Evolutionary conservation across 192 early-diverging fungal genomes (phyloP), one percentile per base, ranked within the genome.

Genomic region (Chytriomyces sp.): DNA sequence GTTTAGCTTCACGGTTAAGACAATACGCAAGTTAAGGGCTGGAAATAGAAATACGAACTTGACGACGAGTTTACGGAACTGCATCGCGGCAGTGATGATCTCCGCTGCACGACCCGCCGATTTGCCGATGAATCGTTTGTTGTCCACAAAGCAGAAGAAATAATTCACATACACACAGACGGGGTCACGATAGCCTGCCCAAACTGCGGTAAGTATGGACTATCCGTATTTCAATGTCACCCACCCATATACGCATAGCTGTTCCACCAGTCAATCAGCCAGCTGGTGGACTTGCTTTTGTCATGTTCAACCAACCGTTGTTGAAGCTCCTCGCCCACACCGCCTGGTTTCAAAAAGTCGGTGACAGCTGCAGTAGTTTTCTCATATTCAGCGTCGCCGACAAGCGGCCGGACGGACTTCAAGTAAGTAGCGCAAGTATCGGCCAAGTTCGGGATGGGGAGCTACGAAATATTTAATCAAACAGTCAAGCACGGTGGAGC

Each of bases 261-360:
- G 77, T 93, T 93, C 91, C 97, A 99, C 97, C 97, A 99, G 74
- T 98, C 94, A 80, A 93, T 94, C 65, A 96, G 59, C 85, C 95
- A 99, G 83, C 93, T 94, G 39, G 89, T 87, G 40, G 88, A 84
- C 39, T 85, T 87, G 33, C 91, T 86, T 75, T 88, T 83, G 30
- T 87, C 91, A 36, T 90, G 88, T 80, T 89, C 87, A 52, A 92
- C 70, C 37, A 98, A 80, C 65, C 94, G 88, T 72, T 88, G 77
- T 82, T 98, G 94, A 34, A 98, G 86, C 80, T 88, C 83, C 66
- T 90, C 81, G 44, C 94, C 94, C 32, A 86, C 64, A 53, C 92
- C 91, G 28, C 89, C 90, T 7, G 91, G 90, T 68, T 84, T 85
- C 6, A 81, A 82, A 78, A 97, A 98, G 61, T 95, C 92, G 63